Conservation (phyloP, 2,329 filamentous ascomycete genomes). For the Metarhizium humberi region DNA sequence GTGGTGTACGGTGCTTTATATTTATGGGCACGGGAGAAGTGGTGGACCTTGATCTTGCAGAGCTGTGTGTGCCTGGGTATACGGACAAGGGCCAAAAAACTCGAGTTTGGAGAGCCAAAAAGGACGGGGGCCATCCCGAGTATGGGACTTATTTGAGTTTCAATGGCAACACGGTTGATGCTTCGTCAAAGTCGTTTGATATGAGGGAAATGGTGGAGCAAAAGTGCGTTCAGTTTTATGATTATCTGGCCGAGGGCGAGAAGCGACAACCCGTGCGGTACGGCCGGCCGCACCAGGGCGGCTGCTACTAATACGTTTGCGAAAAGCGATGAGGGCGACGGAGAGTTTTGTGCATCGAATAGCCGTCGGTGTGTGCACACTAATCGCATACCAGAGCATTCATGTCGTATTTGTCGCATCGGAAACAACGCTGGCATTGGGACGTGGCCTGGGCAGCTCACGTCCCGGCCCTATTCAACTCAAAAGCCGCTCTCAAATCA, state of each 20-base stretch:
- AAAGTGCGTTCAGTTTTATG: slow-evolving; percentile 19
- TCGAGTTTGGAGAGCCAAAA: not conserved
- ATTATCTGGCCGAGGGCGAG: slow-evolving; percentile 9
- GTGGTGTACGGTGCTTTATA: slow-evolving; percentile 34
- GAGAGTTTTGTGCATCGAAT: no score
- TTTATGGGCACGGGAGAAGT: slow-evolving; percentile 24
- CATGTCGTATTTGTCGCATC: no score
- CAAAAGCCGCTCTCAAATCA: no score
- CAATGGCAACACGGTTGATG: slow-evolving; percentile 27
- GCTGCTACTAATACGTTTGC: slow-evolving; percentile 9
- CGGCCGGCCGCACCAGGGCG: slow-evolving; percentile 9
- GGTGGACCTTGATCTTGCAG: slow-evolving; percentile 13
- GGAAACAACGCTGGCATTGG: no score
- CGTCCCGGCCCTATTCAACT: no score
- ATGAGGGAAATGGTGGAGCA: slow-evolving; percentile 26
- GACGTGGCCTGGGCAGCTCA: no score
- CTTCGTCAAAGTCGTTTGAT: slow-evolving; percentile 24
- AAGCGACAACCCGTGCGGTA: not conserved
- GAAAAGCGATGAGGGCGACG: no score
- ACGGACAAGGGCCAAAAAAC: not conserved
- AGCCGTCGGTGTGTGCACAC: no score
- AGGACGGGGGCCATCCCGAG: slow-evolving; percentile 6
- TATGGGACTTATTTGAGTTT: slow-evolving; percentile 25
- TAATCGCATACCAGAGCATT: no score
- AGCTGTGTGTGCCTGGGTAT: slow-evolving; percentile 5